Evolutionary conservation across 345 rosid species (phyloP), one percentile per base, ranked within the genome.

Genomic region (Tarenaya hassleriana): DNA sequence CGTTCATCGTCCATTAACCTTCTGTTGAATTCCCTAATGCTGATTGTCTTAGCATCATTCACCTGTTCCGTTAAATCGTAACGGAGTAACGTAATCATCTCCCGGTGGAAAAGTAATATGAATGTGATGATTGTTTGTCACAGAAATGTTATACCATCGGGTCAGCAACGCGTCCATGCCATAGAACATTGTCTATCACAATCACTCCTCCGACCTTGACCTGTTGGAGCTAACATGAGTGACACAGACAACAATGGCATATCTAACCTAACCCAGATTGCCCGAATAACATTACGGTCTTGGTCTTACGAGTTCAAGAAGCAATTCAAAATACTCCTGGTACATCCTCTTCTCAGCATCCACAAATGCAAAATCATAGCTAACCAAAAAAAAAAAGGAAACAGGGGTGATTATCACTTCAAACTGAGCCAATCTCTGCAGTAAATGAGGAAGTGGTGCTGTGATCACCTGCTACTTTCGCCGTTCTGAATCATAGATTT

Each of bases 271-370:
- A n/a, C n/a, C 9, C 40, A 35, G 40, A 11, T 18, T 20, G 47
- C 24, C n/a, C 20, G n/a, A n/a, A n/a, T n/a, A 53, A 49, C 19
- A 34, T 50, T 33, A 19, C 4, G 41, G 31, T 60, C 7, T 47
- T 58, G 34, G 29, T 67, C 73, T 72, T 75, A 86, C 98, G 78
- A 82, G 79, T 64, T 78, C 82, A 20, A 91, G 73, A 35, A 91
- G 84, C 70, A 84, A 56, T 70, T 91, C 96, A 11, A 78, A 91
- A 64, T 86, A 91, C 45, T 86, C 86, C 69, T 82, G 83, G 71
- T 73, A 78, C 98, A 80, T 87, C 75, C 78, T 84, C 77, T 91
- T 91, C 65, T 91, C 96, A 7, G 96, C 96, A 82, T 87, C 96
- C 18, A 91, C 79, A 69, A 91, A 86, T 59, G 98, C 96, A 72